phyloP scores from a whole-genome alignment of 1,139 yeast genomes.

The Chernovozyma aurita region DNA sequence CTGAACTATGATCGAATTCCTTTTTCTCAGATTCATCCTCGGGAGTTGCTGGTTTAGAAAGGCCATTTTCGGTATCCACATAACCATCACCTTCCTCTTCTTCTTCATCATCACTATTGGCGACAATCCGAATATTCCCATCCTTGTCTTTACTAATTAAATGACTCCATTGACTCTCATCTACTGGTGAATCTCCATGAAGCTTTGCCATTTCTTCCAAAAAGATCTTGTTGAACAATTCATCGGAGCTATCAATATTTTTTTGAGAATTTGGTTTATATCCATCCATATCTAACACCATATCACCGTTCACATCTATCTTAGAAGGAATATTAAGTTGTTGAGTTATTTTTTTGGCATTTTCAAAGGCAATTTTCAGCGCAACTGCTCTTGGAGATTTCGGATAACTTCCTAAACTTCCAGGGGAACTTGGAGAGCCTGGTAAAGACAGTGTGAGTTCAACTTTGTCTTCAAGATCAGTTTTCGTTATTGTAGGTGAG shows the following conservation, averaged over 20 bases:
- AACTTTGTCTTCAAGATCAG: conserved; percentile 26
- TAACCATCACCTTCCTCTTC: conserved; percentile 8
- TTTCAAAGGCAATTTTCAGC: conserved; percentile 49
- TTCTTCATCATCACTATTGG: conserved; percentile 21
- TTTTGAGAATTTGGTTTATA: conserved; percentile 79
- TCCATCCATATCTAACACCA: conserved; percentile 92
- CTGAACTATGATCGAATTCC: conserved; percentile 1
- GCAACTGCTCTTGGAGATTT: conserved; percentile 18
- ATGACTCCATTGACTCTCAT: conserved; percentile 29
- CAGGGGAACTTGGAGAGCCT: conserved; percentile 12
- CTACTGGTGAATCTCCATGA: conserved; percentile 19
- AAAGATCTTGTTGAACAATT: conserved; percentile 65
- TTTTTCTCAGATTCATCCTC: conserved; percentile 2
- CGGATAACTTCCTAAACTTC: no score
- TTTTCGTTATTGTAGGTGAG: neutral
- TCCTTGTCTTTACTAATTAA: conserved; percentile 52
- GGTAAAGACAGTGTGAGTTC: conserved; percentile 14
- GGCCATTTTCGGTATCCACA: neutral
- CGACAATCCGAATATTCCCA: conserved; percentile 64
- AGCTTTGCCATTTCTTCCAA: conserved; percentile 46
- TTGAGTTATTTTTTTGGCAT: conserved; percentile 65
- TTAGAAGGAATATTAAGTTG: conserved; percentile 84
- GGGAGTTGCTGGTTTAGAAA: neutral
- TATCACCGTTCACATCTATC: conserved; percentile 85
- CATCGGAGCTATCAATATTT: conserved; percentile 66